Percentiles rank a stretch among this genome's conserved stretches.
Evolutionary conservation across 2,329 filamentous ascomycete species (phyloP).

Genomic region (Davidsoniella eucalypti): DNA sequence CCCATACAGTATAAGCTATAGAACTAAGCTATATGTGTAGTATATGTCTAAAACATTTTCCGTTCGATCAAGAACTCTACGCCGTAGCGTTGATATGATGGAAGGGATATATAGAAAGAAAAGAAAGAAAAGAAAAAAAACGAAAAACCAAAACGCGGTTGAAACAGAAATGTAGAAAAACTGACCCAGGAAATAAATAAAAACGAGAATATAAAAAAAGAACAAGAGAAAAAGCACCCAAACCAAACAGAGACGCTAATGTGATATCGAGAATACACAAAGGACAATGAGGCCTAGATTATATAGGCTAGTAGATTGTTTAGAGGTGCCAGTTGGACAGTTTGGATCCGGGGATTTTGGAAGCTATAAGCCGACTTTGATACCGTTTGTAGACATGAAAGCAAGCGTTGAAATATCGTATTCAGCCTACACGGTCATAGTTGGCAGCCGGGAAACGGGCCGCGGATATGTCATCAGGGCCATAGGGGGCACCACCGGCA

Average conservation of each 20-base stretch:
- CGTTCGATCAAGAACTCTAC: background rate
- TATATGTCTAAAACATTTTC: background rate
- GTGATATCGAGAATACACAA: conserved; percentile 1
- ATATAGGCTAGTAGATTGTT: background rate
- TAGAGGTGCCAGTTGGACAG: too few species aligned
- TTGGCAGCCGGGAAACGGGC: conserved; percentile 35
- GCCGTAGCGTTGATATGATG: background rate
- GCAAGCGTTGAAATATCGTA: background rate
- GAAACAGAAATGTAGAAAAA: background rate
- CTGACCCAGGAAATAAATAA: background rate
- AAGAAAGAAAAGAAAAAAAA: too few species aligned
- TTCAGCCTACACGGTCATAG: conserved; percentile 29
- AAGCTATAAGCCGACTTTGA: background rate
- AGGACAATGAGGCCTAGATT: too few species aligned
- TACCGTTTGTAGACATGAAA: background rate
- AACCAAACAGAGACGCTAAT: background rate
- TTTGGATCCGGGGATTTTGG: background rate
- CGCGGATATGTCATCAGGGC: conserved; percentile 11
- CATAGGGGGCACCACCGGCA: conserved; percentile 7
- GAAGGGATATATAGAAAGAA: background rate
- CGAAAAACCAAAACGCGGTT: background rate
- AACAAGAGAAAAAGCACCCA: background rate
- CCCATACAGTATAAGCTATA: too few species aligned
- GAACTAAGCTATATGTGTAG: too few species aligned
- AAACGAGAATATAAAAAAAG: background rate